phyloP scores from a whole-genome alignment of 2,329 filamentous ascomycete genomes.

The Zalaria sp. region DNA sequence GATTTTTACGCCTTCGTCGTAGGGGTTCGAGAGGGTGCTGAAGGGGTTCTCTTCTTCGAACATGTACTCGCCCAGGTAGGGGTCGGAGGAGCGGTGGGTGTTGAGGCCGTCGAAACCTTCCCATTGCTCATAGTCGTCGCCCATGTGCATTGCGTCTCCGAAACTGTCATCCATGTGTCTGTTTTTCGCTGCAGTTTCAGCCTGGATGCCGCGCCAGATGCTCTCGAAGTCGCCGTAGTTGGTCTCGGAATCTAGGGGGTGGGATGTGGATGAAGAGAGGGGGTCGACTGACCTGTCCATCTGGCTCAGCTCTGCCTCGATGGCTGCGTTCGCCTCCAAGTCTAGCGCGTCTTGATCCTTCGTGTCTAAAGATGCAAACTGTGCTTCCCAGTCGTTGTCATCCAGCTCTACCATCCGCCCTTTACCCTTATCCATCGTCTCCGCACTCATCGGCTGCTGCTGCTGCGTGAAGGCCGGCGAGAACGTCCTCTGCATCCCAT shows the following conservation, averaged over 20 bases:
- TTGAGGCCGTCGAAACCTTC: conserved; percentile 57
- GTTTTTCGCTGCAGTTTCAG: conserved; percentile 56
- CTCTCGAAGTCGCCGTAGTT: conserved; percentile 81
- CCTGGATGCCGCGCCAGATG: conserved; percentile 72
- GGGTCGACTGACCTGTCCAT: conserved; percentile 64
- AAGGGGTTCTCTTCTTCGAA: conserved; percentile 95
- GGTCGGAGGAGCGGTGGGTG: conserved; percentile 51
- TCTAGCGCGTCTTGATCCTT: conserved; percentile 44
- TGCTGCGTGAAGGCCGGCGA: conserved; percentile 22
- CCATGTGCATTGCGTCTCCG: conserved; percentile 46
- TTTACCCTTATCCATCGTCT: conserved; percentile 68
- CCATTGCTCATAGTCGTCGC: conserved; percentile 74
- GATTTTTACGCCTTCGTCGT: conserved; percentile 84
- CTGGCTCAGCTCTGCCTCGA: conserved; percentile 76
- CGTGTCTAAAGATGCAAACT: conserved; percentile 79
- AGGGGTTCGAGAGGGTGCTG: conserved; percentile 65
- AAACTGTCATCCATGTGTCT: conserved; percentile 53
- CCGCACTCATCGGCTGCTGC: conserved; percentile 25
- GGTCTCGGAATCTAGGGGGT: conserved; percentile 42
- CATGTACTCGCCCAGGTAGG: conserved; percentile 68
- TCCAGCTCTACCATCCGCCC: conserved; percentile 75
- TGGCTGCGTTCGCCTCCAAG: conserved; percentile 54
- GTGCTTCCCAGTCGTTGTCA: conserved; percentile 87
- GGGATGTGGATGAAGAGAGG: conserved; percentile 1
- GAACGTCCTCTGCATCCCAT: conserved; percentile 23